phyloP scores from a whole-genome alignment of 176 grass and related monocot genomes.

The Zea luxurians region DNA sequence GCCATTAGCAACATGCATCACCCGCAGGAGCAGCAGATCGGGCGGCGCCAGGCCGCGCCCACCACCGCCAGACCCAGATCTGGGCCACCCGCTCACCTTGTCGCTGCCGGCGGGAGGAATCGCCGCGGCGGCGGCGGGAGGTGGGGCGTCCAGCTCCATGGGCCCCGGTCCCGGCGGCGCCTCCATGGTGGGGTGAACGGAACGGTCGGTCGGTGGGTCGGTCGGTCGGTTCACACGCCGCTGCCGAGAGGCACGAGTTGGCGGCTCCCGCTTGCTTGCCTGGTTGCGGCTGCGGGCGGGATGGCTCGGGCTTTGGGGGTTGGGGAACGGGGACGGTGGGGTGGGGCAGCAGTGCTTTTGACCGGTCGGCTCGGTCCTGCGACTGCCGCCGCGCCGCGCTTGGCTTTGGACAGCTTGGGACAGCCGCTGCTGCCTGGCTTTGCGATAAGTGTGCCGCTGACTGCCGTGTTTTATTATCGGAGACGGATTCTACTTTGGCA shows the following conservation, averaged over 20 bases:
- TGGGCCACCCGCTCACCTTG: slow-evolving; percentile 31
- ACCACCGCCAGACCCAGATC: slow-evolving; percentile 31
- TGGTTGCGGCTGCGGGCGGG: slow-evolving; percentile 1
- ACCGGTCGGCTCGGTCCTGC: slow-evolving; percentile 21
- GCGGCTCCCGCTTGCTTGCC: background rate
- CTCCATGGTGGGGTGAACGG: slow-evolving; percentile 23
- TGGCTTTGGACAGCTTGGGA: slow-evolving; percentile 20
- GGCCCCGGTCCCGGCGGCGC: slow-evolving; percentile 48
- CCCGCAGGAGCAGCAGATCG: slow-evolving; percentile 26
- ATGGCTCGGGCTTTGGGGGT: background rate
- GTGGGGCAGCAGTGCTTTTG: slow-evolving; percentile 47
- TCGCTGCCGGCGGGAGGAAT: background rate
- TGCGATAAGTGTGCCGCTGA: too few species aligned
- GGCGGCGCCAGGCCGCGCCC: background rate
- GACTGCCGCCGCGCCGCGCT: background rate
- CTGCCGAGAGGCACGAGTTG: background rate
- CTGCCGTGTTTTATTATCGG: too few species aligned
- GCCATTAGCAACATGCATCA: slow-evolving; percentile 30
- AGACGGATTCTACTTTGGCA: background rate
- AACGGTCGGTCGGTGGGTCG: background rate
- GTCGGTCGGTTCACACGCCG: background rate
- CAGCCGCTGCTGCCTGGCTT: background rate
- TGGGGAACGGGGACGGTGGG: background rate
- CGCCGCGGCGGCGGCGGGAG: background rate
- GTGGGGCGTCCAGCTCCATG: slow-evolving; percentile 46